Percentiles rank a stretch among this genome's conserved stretches.
These are phyloP conservation scores for Polyporus tsugae DNA, from an alignment of 1,284 basidiomycete genomes.

Conservation along the genomic window DNA sequence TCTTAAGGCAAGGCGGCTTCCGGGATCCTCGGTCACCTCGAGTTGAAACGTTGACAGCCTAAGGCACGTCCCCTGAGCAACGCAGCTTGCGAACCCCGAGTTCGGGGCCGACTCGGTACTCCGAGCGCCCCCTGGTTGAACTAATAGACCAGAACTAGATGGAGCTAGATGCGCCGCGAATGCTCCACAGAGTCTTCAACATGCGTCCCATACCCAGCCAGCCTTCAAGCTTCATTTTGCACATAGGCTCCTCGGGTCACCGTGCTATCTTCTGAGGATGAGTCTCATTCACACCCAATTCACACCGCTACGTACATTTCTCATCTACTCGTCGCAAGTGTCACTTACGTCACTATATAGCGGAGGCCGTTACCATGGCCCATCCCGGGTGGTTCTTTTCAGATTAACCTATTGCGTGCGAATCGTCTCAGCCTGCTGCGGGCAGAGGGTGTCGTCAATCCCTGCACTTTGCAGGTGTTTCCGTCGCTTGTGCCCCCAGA, in stretches of 20 bases:
- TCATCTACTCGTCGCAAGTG: not conserved
- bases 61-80: constrained; percentile 4
- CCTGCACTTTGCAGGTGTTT: not conserved
- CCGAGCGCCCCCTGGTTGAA: not conserved
- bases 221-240: not conserved
- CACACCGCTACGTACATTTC: not conserved
- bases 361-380: not conserved
- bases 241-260: not conserved
- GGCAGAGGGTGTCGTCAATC: not conserved
- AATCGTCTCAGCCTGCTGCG: not conserved
- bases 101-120: not conserved
- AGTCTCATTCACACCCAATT: not conserved
- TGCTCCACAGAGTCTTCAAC: not conserved
- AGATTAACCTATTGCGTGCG: not conserved
- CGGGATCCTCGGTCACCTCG: not conserved
- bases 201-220: not conserved
- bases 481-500: not conserved
- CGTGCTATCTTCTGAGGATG: not conserved
- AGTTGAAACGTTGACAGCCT: not conserved
- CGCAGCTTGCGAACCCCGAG: not conserved
- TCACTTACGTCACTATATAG: constrained; percentile 1
- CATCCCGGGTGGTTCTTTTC: not conserved
- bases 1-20: not conserved
- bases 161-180: not conserved
- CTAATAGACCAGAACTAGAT: not conserved